Evolutionary conservation across 1,284 basidiomycete species (phyloP).

Genomic region (Boletus chippewaensis): DNA sequence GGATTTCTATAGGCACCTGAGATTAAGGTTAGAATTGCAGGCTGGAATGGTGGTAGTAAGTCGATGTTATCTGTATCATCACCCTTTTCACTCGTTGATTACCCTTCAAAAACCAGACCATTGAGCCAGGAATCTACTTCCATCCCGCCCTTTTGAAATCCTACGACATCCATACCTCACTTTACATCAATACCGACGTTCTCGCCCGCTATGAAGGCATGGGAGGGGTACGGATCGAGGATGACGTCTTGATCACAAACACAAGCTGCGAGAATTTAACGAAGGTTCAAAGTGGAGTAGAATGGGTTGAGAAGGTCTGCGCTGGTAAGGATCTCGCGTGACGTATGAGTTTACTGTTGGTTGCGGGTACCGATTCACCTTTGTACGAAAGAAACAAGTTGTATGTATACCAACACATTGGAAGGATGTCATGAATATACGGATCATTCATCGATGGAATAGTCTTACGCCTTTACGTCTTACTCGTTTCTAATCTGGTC

Average conservation of each 20-base stretch:
- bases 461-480: background rate
- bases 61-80: conserved; percentile 15
- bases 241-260: conserved; percentile 71
- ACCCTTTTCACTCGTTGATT: background rate
- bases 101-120: conserved; percentile 43
- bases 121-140: conserved; percentile 89
- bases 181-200: conserved; percentile 64
- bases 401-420: conserved; percentile 2
- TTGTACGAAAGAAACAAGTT: conserved; percentile 4
- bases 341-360: background rate
- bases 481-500: background rate
- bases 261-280: conserved; percentile 73
- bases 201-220: conserved; percentile 70
- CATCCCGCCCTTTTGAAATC: conserved; percentile 68
- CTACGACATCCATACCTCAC: conserved; percentile 50
- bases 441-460: background rate
- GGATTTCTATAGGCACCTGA: conserved; percentile 69
- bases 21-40: conserved; percentile 66
- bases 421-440: background rate
- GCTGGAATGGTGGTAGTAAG: conserved; percentile 78
- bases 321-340: conserved; percentile 42
- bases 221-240: conserved; percentile 87
- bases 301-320: conserved; percentile 74
- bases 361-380: background rate
- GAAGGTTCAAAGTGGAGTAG: conserved; percentile 69